phyloP scores from a whole-genome alignment of 2,329 filamentous ascomycete species.

The Aspergillus ustus region DNA sequence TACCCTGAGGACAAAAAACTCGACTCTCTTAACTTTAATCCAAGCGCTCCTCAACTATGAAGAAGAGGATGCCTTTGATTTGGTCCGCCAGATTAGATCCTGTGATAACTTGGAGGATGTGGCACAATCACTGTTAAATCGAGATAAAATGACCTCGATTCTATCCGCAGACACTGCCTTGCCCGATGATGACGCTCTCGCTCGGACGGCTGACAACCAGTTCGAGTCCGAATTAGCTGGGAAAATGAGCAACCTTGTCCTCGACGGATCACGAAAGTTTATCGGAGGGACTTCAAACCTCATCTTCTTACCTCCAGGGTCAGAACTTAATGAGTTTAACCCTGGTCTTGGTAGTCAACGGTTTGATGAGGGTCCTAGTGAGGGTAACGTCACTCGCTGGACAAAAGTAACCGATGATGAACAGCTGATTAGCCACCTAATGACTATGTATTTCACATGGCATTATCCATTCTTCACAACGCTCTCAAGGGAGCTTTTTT shows the following conservation, averaged over 20 bases:
- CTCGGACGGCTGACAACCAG: slow-evolving; percentile 44
- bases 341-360: slow-evolving; percentile 49
- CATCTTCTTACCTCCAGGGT: slow-evolving; percentile 71
- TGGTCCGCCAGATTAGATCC: slow-evolving; percentile 86
- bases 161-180: slow-evolving; percentile 40
- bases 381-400: slow-evolving; percentile 82
- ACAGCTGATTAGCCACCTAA: slow-evolving; percentile 78
- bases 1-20: slow-evolving; percentile 81
- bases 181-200: slow-evolving; percentile 44
- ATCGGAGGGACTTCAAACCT: slow-evolving; percentile 94
- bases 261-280: slow-evolving; percentile 87
- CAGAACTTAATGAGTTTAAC: slow-evolving; percentile 47
- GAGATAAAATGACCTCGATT: slow-evolving; percentile 54
- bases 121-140: slow-evolving; percentile 62
- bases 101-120: slow-evolving; percentile 75
- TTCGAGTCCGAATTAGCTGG: slow-evolving; percentile 83
- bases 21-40: slow-evolving; percentile 88
- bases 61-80: slow-evolving; percentile 79
- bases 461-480: slow-evolving; percentile 97
- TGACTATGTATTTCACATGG: slow-evolving; percentile 98
- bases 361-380: slow-evolving; percentile 58
- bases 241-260: slow-evolving; percentile 87
- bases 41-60: slow-evolving; percentile 90
- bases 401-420: slow-evolving; percentile 81
- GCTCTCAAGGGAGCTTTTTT: slow-evolving; percentile 83